Conservation (phyloP, 768 basidiomycete genomes). For the Mycena leptocephala region DNA sequence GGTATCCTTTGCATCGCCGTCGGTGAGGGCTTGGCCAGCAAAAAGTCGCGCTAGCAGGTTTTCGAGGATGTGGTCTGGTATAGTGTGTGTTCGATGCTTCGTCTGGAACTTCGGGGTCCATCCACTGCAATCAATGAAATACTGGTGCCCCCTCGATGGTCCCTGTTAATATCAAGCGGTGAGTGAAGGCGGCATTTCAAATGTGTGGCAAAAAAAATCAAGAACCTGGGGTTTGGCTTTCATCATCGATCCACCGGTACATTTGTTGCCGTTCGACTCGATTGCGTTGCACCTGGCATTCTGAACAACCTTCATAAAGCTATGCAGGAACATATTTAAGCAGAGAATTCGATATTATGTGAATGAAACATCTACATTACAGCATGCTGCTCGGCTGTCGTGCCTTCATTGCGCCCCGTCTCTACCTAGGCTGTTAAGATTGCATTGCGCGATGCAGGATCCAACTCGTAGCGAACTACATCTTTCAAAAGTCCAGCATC, state of each 20-base stretch:
- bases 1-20: background rate
- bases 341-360: background rate
- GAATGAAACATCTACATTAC: background rate
- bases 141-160: background rate
- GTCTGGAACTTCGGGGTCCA: background rate
- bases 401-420: background rate
- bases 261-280: background rate
- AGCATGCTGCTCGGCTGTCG: background rate
- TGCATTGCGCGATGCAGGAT: background rate
- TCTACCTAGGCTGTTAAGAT: background rate
- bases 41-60: background rate
- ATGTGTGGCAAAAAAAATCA: too few relatives aligned
- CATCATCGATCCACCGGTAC: background rate
- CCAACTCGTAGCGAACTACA: conserved; percentile 5
- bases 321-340: background rate
- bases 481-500: background rate
- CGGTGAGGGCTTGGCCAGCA: background rate
- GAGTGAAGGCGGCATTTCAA: background rate
- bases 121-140: background rate
- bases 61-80: background rate
- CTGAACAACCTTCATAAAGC: background rate
- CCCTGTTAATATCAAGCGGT: background rate
- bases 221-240: background rate
- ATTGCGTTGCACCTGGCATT: background rate
- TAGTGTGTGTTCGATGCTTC: background rate